Conservation (phyloP, 179 eudicot genomes). For the Corrigiola litoralis region DNA sequence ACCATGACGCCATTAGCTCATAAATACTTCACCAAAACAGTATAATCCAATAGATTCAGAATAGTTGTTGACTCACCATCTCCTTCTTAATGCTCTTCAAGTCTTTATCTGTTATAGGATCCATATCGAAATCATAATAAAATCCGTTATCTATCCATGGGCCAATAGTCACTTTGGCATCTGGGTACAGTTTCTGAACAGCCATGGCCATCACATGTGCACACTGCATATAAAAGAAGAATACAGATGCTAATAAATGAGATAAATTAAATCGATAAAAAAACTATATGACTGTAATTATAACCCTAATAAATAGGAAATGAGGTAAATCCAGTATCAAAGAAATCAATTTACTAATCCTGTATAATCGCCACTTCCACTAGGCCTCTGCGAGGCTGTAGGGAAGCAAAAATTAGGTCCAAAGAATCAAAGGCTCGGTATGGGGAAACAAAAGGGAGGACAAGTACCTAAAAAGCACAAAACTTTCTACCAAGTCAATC, state of each 20-base stretch:
- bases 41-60: constrained; percentile 3
- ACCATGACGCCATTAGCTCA: constrained; percentile 52
- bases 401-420: too few species aligned
- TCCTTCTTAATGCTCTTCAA: constrained; percentile 93
- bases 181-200: constrained; percentile 91
- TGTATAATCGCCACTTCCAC: too few species aligned
- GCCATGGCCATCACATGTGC: constrained; percentile 99
- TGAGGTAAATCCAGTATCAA: too few species aligned
- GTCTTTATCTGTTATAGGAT: constrained; percentile 91
- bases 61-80: constrained; percentile 64
- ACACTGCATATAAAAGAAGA: constrained; percentile 61
- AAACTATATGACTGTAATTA: too few species aligned
- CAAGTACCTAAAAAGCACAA: too few species aligned
- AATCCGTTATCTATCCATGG: constrained; percentile 99
- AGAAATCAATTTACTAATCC: too few species aligned
- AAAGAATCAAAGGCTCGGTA: too few species aligned
- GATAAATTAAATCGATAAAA: background rate
- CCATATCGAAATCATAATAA: constrained; percentile 96
- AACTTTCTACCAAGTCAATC: too few species aligned
- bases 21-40: constrained; percentile 39
- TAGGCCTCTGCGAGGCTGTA: too few species aligned
- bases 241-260: background rate
- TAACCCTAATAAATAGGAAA: too few species aligned
- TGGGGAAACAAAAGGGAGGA: too few species aligned
- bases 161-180: constrained; percentile 97